phyloP scores from a whole-genome alignment of 2,329 filamentous ascomycete genomes.

The Chrysoporthe deuterocubensis region DNA sequence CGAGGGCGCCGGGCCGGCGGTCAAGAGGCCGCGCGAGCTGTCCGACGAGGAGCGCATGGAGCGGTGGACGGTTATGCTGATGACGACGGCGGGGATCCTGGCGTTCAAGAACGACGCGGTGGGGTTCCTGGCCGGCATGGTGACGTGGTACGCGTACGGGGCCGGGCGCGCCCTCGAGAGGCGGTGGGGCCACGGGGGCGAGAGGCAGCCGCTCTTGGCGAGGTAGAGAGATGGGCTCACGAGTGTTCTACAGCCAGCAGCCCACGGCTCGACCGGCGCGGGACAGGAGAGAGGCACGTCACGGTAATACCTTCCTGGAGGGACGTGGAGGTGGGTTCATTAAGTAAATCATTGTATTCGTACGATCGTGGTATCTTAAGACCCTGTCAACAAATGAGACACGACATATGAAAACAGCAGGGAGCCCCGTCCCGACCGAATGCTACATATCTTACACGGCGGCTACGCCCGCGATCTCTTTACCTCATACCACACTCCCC shows the following conservation, averaged over 20 bases:
- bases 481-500: slow-evolving; percentile 35
- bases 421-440: neutral
- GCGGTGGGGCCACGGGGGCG: slow-evolving; percentile 25
- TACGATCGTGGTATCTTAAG: slow-evolving; percentile 9
- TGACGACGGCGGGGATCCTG: slow-evolving; percentile 79
- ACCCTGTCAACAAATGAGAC: neutral
- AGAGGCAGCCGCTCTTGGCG: slow-evolving; percentile 5
- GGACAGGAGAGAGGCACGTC: neutral
- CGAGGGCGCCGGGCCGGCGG: slow-evolving; percentile 33
- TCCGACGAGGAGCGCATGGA: slow-evolving; percentile 72
- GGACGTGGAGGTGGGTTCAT: neutral
- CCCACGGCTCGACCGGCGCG: too few species aligned
- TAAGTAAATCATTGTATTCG: slow-evolving; percentile 4
- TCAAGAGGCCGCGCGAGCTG: slow-evolving; percentile 54
- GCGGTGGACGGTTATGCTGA: slow-evolving; percentile 88
- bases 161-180: slow-evolving; percentile 45
- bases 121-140: slow-evolving; percentile 80
- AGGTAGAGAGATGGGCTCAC: neutral
- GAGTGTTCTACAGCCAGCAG: too few species aligned
- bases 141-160: slow-evolving; percentile 74
- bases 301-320: neutral
- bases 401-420: neutral
- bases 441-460: neutral
- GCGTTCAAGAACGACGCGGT: slow-evolving; percentile 90
- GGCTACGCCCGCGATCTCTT: neutral